Percentiles rank a stretch among this genome's conserved stretches.
Evolutionary conservation across 1,284 basidiomycete species (phyloP).

Genomic region (Rhizoctonia solani): DNA sequence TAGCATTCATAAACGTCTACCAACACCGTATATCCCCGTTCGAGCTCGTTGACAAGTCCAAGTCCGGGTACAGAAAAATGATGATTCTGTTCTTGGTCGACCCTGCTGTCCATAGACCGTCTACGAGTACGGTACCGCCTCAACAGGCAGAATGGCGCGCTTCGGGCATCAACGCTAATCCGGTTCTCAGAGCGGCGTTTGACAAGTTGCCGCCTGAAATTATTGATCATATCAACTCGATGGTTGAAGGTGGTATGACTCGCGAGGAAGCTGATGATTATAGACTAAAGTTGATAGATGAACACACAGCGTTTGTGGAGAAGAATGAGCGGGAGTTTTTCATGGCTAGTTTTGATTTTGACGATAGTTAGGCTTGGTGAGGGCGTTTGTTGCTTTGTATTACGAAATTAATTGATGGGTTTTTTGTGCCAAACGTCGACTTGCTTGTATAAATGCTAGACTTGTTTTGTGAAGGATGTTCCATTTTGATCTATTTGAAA

Average conservation of each 20-base stretch:
- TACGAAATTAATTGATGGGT: too few species aligned
- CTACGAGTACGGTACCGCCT: conserved; percentile 51
- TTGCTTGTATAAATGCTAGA: too few species aligned
- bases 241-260: conserved; percentile 40
- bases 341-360: neutral
- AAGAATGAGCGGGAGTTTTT: neutral
- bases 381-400: too few species aligned
- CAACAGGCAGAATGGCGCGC: conserved; percentile 51
- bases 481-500: too few species aligned
- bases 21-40: conserved; percentile 54
- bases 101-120: conserved; percentile 50
- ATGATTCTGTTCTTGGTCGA: conserved; percentile 57
- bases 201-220: conserved; percentile 41
- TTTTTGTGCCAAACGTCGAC: too few species aligned
- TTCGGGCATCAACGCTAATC: conserved; percentile 35
- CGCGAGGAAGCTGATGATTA: conserved; percentile 44
- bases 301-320: conserved; percentile 39
- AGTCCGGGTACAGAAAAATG: conserved; percentile 55
- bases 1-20: conserved; percentile 54
- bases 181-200: conserved; percentile 36
- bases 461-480: too few species aligned
- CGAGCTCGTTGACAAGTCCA: conserved; percentile 49
- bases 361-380: too few species aligned
- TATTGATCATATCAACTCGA: conserved; percentile 39
- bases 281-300: conserved; percentile 45